phyloP scores from a whole-genome alignment of 441 rosid genomes.

The Adansonia gregorii region DNA sequence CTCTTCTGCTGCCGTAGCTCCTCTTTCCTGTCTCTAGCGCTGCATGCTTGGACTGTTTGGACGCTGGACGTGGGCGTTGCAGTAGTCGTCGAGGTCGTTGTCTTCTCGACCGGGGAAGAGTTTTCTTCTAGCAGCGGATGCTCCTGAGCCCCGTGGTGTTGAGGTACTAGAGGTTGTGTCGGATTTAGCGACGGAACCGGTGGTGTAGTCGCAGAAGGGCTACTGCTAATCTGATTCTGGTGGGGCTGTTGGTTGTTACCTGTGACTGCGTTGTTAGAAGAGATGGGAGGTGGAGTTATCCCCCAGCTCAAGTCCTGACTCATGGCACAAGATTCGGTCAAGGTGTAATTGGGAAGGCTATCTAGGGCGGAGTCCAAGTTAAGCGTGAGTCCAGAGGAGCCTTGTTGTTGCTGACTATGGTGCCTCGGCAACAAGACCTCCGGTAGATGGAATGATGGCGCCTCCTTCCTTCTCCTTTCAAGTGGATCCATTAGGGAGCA shows the following conservation, averaged over 20 bases:
- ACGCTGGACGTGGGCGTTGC: conserved; percentile 24
- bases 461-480: conserved; percentile 40
- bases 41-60: conserved; percentile 27
- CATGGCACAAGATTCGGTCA: conserved; percentile 2
- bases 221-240: conserved; percentile 24
- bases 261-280: conserved; percentile 21
- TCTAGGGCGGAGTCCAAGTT: conserved; percentile 40
- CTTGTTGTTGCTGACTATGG: conserved; percentile 38
- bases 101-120: conserved; percentile 56
- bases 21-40: conserved; percentile 63
- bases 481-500: conserved; percentile 67
- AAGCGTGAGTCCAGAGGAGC: conserved; percentile 41
- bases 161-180: conserved; percentile 24
- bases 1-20: conserved; percentile 74
- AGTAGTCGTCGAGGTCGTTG: conserved; percentile 29
- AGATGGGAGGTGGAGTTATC: conserved; percentile 30
- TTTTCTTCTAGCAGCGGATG: conserved; percentile 39
- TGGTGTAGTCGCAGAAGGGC: conserved; percentile 31
- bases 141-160: conserved; percentile 33
- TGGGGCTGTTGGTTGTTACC: conserved; percentile 29
- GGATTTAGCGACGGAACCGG: conserved; percentile 37
- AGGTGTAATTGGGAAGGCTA: conserved; percentile 27
- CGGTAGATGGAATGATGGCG: conserved; percentile 32
- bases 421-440: conserved; percentile 34
- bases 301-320: conserved; percentile 38